Conservation (phyloP, 257 asterid species). For the Anisodus tanguticus region DNA sequence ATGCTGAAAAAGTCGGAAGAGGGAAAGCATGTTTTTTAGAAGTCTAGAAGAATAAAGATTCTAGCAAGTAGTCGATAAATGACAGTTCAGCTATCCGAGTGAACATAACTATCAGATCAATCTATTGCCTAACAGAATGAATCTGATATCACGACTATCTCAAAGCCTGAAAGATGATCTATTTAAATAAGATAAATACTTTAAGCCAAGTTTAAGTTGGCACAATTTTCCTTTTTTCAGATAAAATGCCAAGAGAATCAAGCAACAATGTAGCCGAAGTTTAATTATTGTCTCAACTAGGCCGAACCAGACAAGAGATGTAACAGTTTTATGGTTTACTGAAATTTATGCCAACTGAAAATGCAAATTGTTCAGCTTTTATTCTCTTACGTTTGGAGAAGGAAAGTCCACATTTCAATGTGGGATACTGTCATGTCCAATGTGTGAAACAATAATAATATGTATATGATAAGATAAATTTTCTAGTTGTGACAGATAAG, state of each 20-base stretch:
- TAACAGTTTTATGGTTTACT: not conserved
- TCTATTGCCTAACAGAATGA: not conserved
- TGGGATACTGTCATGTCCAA: not conserved
- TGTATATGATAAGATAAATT: not conserved
- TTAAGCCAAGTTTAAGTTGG: not conserved
- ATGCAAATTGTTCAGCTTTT: not conserved
- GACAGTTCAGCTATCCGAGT: not conserved
- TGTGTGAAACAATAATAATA: not conserved
- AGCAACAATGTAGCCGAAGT: not conserved
- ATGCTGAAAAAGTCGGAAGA: not conserved
- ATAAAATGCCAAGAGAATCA: slow-evolving; percentile 1
- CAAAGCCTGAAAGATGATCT: not conserved
- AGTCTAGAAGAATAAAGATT: not conserved
- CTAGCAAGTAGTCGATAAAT: not conserved
- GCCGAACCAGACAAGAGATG: not conserved
- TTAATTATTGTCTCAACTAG: not conserved
- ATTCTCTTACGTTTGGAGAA: not conserved
- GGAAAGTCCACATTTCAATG: not conserved
- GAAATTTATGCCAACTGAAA: not conserved
- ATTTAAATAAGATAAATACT: not conserved
- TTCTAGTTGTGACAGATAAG: not conserved
- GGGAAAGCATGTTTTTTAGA: not conserved
- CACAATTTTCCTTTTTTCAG: not conserved
- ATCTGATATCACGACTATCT: not conserved
- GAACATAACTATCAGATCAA: not conserved